A percentile compares a stretch with the other conserved stretches of the same genome.
Evolutionary conservation across 192 early-diverging fungal species (phyloP).

Genomic region (Pecoramyces ruminantium): DNA sequence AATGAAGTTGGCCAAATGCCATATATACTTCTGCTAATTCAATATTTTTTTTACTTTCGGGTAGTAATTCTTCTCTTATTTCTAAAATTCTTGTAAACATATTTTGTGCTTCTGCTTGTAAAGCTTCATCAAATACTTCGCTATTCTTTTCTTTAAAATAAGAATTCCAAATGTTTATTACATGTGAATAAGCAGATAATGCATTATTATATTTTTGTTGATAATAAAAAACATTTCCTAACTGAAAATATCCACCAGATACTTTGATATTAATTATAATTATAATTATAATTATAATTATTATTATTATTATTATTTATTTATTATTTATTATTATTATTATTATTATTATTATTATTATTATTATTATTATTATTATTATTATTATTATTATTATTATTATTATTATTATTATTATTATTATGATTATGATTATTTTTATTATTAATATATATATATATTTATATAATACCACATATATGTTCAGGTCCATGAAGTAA

Average conservation of each 20-base stretch:
- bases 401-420: too few species aligned
- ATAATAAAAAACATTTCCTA: conserved; percentile 8
- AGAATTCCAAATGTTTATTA: neutral
- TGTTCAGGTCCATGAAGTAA: conserved; percentile 20
- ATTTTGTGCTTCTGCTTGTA: neutral
- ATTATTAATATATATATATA: neutral
- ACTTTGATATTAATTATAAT: too few species aligned
- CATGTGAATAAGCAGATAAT: neutral
- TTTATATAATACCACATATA: conserved; percentile 6
- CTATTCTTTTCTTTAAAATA: neutral
- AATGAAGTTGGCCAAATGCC: neutral
- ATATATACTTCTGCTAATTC: neutral
- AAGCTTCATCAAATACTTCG: neutral
- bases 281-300: too few species aligned
- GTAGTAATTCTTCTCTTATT: neutral
- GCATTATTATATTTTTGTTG: neutral
- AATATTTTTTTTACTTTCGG: neutral
- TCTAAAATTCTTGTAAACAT: neutral
- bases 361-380: too few species aligned
- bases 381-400: too few species aligned
- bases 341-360: too few species aligned
- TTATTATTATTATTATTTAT: too few species aligned
- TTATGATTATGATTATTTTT: too few species aligned
- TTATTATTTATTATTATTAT: too few species aligned
- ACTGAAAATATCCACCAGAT: conserved; percentile 34